Evolutionary conservation across 805 yeast genomes (phyloP), one percentile per base, ranked within the genome.

Genomic region (Candida rishiriensis): DNA sequence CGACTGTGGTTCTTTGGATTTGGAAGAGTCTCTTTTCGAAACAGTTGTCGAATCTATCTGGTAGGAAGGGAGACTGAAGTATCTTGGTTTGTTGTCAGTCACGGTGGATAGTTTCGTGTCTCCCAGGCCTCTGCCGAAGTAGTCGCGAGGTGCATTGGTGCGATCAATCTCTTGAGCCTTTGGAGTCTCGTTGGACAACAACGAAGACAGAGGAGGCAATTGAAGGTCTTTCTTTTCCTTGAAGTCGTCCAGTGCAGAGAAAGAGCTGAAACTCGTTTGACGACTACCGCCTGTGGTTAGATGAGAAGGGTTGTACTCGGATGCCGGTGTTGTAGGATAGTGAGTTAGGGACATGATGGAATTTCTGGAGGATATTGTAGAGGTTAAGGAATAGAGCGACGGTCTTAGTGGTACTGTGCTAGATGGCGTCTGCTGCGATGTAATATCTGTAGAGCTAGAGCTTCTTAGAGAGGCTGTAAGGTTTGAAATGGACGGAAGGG

Each of bases 131-230:
- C 26, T 21, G 4, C 26, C 26, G 7, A 21, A 21, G 26, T 21
- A 21, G 9, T 21, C 15, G 14, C 33, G 29, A 6, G 26, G 28
- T 4, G 32, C 14, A 29, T 14, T 16, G 11, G 33, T 38, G 9
- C n/a, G 34, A 7, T 17, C 29, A 14, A n/a, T n/a, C 11, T 31
- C 36, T 5, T 18, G 29, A 8, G 30, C 17, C 13, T 16, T 15
- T 11, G 31, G 10, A 3, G 34, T 34, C 18, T 15, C 9, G 2
- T 29, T 17, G 28, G 43, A 33, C 13, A 53, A 43, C 14, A 53
- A 50, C 3, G 53, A 43, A 10, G 57, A 50, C 32, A 53, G 41
- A 1, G 57, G 57, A 12, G 57, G 57, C 11, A 53, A 45, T 13
- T 53, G 54, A 28, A 50, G 38, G 6, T 49, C 53, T 10, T 33